phyloP scores from a whole-genome alignment of 2,329 filamentous ascomycete genomes.

The Fusarium kyushuense region DNA sequence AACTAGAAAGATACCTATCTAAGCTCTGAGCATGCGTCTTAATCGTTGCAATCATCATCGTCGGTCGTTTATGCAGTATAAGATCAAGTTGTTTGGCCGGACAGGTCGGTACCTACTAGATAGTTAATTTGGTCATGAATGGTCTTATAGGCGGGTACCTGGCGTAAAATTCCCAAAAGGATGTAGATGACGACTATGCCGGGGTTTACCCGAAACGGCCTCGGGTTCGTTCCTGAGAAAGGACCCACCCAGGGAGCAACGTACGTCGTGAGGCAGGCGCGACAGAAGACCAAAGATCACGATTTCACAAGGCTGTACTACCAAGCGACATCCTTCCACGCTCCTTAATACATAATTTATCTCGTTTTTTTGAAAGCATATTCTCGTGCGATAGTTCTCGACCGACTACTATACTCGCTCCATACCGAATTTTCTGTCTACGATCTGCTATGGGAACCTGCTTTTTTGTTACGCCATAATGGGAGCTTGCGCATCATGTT shows the following conservation, averaged over 20 bases:
- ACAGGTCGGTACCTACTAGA: neutral
- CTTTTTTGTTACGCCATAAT: conserved; percentile 54
- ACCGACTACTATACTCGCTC: conserved; percentile 10
- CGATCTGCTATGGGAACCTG: conserved; percentile 42
- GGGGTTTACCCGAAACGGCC: conserved; percentile 45
- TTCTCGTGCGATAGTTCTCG: conserved; percentile 10
- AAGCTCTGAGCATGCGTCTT: neutral
- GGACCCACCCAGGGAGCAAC: conserved; percentile 46
- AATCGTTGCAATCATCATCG: neutral
- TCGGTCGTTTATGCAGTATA: neutral
- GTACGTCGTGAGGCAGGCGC: conserved; percentile 43
- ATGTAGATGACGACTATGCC: conserved; percentile 28
- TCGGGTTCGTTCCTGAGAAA: conserved; percentile 28
- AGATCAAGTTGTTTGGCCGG: neutral
- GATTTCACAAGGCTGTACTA: conserved; percentile 37
- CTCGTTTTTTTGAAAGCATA: conserved; percentile 4
- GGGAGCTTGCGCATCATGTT: conserved; percentile 72
- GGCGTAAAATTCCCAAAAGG: neutral
- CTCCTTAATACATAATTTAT: conserved; percentile 20
- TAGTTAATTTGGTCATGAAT: neutral
- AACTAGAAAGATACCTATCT: neutral
- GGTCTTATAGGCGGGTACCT: neutral
- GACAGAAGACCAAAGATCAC: conserved; percentile 39
- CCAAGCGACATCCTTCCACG: conserved; percentile 35
- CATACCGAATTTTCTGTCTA: neutral